Conservation (phyloP, 345 rosid genomes). For the Dimocarpus longan region DNA sequence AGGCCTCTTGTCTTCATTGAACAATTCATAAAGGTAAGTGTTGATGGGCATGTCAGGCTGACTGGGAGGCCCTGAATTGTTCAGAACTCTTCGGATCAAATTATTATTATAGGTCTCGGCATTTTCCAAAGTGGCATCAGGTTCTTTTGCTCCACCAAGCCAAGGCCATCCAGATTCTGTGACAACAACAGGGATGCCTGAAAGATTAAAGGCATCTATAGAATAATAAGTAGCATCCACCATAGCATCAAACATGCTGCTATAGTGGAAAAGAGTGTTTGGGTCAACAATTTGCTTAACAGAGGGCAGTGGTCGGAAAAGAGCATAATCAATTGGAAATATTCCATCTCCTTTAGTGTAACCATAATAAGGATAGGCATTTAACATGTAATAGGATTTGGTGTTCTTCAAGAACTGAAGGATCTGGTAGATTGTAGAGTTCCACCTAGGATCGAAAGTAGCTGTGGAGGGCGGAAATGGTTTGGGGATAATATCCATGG, state of each 20-base stretch:
- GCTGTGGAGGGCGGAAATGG: slow-evolving; percentile 97
- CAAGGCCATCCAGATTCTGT: slow-evolving; percentile 99
- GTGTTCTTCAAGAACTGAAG: slow-evolving; percentile 96
- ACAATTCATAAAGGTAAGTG: slow-evolving; percentile 86
- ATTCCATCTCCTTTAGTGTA: slow-evolving; percentile 85
- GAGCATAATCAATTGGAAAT: slow-evolving; percentile 87
- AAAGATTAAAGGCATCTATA: slow-evolving; percentile 64
- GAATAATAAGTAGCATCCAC: slow-evolving; percentile 97
- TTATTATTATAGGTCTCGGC: slow-evolving; percentile 76
- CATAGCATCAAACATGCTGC: slow-evolving; percentile 98
- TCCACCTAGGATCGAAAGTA: slow-evolving; percentile 71
- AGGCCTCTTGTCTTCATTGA: slow-evolving; percentile 78
- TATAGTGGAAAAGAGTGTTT: slow-evolving; percentile 83
- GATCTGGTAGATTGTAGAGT: slow-evolving; percentile 73
- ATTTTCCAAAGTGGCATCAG: slow-evolving; percentile 74
- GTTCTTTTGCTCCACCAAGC: slow-evolving; percentile 71
- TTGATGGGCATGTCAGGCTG: slow-evolving; percentile 62
- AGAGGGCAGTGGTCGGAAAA: slow-evolving; percentile 65
- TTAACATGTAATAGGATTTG: slow-evolving; percentile 78
- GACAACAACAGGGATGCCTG: slow-evolving; percentile 74
- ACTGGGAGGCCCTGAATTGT: slow-evolving; percentile 92
- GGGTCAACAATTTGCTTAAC: slow-evolving; percentile 99
- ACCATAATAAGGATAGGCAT: slow-evolving; percentile 93
- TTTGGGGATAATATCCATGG: slow-evolving; percentile 80
- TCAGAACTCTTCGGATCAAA: slow-evolving; percentile 72